Base-by-base conservation (phyloP, 2,329 filamentous ascomycete species). In the Grosmannia penicillata region DNA sequence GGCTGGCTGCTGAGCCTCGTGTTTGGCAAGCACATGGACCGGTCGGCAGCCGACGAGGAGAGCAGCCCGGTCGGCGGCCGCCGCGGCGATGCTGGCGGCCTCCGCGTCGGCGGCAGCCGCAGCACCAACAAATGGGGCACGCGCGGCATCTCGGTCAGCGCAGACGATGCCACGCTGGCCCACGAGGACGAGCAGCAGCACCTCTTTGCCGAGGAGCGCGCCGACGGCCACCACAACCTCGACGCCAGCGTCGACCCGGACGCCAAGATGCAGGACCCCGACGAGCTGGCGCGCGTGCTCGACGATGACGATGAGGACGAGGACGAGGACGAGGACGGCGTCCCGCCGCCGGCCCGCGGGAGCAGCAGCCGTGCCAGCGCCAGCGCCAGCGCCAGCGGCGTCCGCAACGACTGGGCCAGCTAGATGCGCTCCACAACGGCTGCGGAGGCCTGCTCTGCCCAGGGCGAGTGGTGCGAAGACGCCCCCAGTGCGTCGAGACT, bases 1-100 rank as follows among this genome's bases (percentile, higher is more conserved):
- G 83, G 86, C 45, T 95, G 86, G 78, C 65, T 96, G 22, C 72
- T 95, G 9, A 74, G 74, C 47, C 74, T 78, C 36, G 76, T 94
- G 46, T 78, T 93, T 43, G 83, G 81, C 39, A 70, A 68, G 61
- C 57, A 65, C 48, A 57, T 65, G 22, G 62, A 67, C 38, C 55
- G 61, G n/a, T 59, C 63, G n/a, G 65, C 67, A 3, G 67, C 62
- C 37, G 64, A 73, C 15, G 75, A 79, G 49, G 75, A 80, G 53
- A 70, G 66, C 31, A 60, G 60, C 2, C 68, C 65, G 3, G 65
- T 48, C n/a, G 46, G 42, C 44, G 50, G 38, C 23, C 43, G 44
- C 22, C 23, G 68, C 42, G 66, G 66, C 27, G 73, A 68, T 28
- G 72, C 70, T 48, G 79, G 75, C 74, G 73, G 74, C 14, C 59